A percentile compares a stretch with the other conserved stretches of the same genome.
Evolutionary conservation across 257 asterid species (phyloP).

Genomic region (Marsdenia floribunda): DNA sequence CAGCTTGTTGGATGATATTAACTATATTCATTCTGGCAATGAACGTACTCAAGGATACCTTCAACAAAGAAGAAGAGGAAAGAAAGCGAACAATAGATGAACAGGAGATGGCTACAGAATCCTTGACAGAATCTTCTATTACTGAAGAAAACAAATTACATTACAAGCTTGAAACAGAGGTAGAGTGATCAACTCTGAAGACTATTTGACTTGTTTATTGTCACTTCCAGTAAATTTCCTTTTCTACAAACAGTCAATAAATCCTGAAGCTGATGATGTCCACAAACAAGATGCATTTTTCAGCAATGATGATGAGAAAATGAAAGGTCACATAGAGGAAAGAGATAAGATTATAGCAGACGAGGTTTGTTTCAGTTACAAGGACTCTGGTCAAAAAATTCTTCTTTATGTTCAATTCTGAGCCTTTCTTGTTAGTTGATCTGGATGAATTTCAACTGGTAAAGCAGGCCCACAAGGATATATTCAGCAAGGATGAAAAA

Average conservation of each 20-base stretch:
- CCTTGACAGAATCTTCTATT: neutral
- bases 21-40: neutral
- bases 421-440: neutral
- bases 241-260: constrained; percentile 14
- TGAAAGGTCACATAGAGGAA: neutral
- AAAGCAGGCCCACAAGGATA: neutral
- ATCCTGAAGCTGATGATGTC: constrained; percentile 4
- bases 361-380: neutral
- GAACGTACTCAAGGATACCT: neutral
- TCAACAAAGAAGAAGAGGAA: neutral
- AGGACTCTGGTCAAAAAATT: neutral
- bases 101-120: neutral
- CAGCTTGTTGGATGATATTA: neutral
- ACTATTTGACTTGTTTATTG: neutral
- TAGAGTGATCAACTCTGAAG: neutral
- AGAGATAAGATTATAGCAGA: neutral
- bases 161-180: constrained; percentile 1
- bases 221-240: neutral
- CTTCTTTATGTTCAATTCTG: neutral
- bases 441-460: neutral
- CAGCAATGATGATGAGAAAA: constrained; percentile 8
- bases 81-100: neutral
- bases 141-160: neutral
- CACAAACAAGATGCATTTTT: neutral
- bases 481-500: neutral